These are phyloP conservation scores for Fusarium poae DNA, from an alignment of 2,329 filamentous ascomycete species.

Conservation along the genomic window DNA sequence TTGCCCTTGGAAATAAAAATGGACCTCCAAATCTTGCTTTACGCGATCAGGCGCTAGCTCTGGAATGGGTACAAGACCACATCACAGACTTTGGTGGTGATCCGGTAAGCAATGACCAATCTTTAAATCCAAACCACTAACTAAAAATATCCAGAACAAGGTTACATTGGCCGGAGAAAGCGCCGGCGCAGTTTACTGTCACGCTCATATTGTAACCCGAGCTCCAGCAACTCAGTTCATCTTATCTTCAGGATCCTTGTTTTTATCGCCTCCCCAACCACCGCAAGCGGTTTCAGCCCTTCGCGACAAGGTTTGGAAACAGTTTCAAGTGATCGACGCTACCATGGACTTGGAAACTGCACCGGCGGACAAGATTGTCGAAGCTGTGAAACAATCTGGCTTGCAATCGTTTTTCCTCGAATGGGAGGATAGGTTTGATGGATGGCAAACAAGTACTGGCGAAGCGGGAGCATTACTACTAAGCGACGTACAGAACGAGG, in stretches of 20 bases:
- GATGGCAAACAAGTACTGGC: slow-evolving; percentile 6
- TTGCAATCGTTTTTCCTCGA: slow-evolving; percentile 22
- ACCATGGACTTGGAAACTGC: not conserved
- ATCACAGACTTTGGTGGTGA: slow-evolving; percentile 48
- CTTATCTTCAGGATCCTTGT: slow-evolving; percentile 58
- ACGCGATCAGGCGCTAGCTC: slow-evolving; percentile 52
- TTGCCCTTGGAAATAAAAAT: slow-evolving; percentile 59
- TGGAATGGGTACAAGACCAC: slow-evolving; percentile 51
- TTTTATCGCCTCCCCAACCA: slow-evolving; percentile 59
- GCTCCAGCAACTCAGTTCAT: slow-evolving; percentile 49
- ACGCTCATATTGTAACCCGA: slow-evolving; percentile 57
- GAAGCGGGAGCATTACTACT: not conserved
- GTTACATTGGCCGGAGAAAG: slow-evolving; percentile 61
- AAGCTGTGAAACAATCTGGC: slow-evolving; percentile 4
- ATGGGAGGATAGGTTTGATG: slow-evolving; percentile 8
- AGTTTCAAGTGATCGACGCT: slow-evolving; percentile 43
- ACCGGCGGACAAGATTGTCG: not conserved
- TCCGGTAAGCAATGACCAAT: slow-evolving; percentile 28
- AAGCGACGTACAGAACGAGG: slow-evolving; percentile 17
- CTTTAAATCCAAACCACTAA: rapidly evolving
- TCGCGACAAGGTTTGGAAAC: not conserved
- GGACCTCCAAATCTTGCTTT: slow-evolving; percentile 55
- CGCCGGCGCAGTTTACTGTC: slow-evolving; percentile 60
- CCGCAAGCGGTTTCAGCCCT: not conserved
- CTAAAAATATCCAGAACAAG: slow-evolving; percentile 46